These are phyloP conservation scores for Boletus sp. DNA, from an alignment of 1,284 basidiomycete genomes.

Conservation along the genomic window DNA sequence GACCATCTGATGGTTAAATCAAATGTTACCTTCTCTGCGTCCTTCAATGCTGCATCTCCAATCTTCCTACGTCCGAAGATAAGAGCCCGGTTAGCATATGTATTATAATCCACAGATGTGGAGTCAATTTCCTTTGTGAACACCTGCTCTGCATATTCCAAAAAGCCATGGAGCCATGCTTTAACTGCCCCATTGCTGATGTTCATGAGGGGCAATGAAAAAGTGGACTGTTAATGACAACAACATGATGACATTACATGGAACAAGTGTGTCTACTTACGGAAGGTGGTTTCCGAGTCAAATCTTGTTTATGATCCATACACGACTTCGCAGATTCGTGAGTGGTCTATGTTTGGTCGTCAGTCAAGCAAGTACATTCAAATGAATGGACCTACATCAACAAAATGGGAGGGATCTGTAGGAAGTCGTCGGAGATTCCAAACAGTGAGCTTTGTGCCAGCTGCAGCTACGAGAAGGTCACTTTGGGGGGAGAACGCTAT, in stretches of 20 bases:
- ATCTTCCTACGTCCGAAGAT: conserved; percentile 2
- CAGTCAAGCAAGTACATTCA: neutral
- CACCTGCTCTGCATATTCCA: conserved; percentile 18
- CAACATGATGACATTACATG: neutral
- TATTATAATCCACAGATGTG: conserved; percentile 6
- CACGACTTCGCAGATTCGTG: conserved; percentile 3
- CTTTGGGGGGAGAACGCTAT: conserved; percentile 17
- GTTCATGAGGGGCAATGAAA: conserved; percentile 19
- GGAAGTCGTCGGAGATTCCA: conserved; percentile 10
- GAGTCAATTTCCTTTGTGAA: conserved; percentile 18
- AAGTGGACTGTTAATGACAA: conserved; percentile 15
- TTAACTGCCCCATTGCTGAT: conserved; percentile 24
- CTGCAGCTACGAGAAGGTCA: conserved; percentile 14
- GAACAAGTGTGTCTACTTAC: conserved; percentile 1
- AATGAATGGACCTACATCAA: neutral
- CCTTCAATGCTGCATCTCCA: neutral
- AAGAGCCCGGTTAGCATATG: conserved; percentile 21
- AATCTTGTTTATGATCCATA: conserved; percentile 11
- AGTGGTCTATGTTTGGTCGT: conserved; percentile 7
- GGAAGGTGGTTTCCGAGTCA: conserved; percentile 4
- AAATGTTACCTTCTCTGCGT: conserved; percentile 4
- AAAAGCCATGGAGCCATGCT: conserved; percentile 23
- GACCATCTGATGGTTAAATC: neutral
- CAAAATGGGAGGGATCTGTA: neutral
- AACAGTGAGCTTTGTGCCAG: conserved; percentile 13